phyloP scores from a whole-genome alignment of 164 flowering plant genomes.

The Berberis thunbergii region DNA sequence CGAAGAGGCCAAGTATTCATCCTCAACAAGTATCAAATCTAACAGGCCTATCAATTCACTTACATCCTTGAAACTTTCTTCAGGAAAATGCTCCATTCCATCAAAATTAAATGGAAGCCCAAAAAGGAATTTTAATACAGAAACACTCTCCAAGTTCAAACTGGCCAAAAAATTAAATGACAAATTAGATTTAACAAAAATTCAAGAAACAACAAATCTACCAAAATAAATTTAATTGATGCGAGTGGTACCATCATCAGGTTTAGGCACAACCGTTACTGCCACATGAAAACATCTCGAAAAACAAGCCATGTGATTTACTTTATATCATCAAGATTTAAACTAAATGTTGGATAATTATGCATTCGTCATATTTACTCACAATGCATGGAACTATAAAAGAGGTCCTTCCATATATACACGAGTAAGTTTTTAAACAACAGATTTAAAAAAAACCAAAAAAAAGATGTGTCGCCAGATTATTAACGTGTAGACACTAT shows the following conservation, averaged over 20 bases:
- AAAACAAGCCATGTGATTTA: too few relatives aligned
- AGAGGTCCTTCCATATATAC: too few relatives aligned
- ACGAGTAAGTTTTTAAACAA: too few relatives aligned
- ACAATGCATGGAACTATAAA: too few relatives aligned
- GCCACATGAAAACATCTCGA: too few relatives aligned
- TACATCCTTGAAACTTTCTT: conserved; percentile 46
- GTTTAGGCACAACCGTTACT: not conserved
- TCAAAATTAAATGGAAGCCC: conserved; percentile 41
- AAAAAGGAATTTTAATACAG: conserved; percentile 53
- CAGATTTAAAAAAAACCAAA: too few relatives aligned
- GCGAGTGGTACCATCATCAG: not conserved
- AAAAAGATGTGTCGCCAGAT: too few relatives aligned
- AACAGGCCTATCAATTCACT: conserved; percentile 34
- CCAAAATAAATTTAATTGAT: too few relatives aligned
- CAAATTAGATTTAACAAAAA: conserved; percentile 5
- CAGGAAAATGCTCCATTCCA: conserved; percentile 25
- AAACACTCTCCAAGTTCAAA: conserved; percentile 39
- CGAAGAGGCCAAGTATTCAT: conserved; percentile 18
- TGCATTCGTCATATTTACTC: too few relatives aligned
- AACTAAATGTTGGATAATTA: too few relatives aligned
- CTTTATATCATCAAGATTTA: too few relatives aligned
- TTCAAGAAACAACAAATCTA: not conserved
- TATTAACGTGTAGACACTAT: too few relatives aligned
- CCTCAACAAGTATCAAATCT: conserved; percentile 23
- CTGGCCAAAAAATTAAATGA: conserved; percentile 25